phyloP scores from a whole-genome alignment of 768 basidiomycete genomes.

The Leccinum barrowsii region DNA sequence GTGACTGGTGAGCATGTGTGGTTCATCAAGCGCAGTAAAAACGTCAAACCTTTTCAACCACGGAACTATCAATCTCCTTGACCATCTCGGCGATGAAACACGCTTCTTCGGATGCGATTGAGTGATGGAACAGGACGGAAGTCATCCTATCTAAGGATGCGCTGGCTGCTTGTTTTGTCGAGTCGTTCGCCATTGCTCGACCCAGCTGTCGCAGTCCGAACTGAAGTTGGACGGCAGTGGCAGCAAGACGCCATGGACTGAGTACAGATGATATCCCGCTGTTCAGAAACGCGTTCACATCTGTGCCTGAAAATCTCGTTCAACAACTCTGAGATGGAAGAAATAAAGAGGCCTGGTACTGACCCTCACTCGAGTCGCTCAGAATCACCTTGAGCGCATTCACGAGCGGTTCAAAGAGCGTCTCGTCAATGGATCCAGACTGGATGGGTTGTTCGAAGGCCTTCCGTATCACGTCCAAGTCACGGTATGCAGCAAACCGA shows the following conservation, averaged over 20 bases:
- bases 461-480: conserved; percentile 64
- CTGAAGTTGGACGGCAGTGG: conserved; percentile 76
- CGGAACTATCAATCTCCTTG: conserved; percentile 58
- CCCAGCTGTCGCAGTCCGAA: conserved; percentile 73
- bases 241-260: conserved; percentile 81
- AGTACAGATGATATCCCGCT: conserved; percentile 65
- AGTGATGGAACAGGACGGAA: conserved; percentile 64
- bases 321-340: neutral
- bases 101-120: conserved; percentile 74
- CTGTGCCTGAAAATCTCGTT: conserved; percentile 27
- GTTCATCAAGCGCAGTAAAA: neutral
- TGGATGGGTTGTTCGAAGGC: conserved; percentile 66
- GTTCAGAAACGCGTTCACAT: conserved; percentile 47
- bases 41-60: conserved; percentile 60
- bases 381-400: conserved; percentile 65
- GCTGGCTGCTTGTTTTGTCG: conserved; percentile 48
- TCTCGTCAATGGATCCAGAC: conserved; percentile 44
- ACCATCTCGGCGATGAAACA: conserved; percentile 84
- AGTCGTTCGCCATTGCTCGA: conserved; percentile 58
- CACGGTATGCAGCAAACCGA: conserved; percentile 70
- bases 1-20: neutral
- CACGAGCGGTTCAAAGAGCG: conserved; percentile 58
- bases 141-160: conserved; percentile 64
- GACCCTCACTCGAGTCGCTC: conserved; percentile 59
- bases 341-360: conserved; percentile 12